Base-by-base conservation (phyloP, 495 filamentous ascomycete species). In the Lasiosphaeria miniovina region DNA sequence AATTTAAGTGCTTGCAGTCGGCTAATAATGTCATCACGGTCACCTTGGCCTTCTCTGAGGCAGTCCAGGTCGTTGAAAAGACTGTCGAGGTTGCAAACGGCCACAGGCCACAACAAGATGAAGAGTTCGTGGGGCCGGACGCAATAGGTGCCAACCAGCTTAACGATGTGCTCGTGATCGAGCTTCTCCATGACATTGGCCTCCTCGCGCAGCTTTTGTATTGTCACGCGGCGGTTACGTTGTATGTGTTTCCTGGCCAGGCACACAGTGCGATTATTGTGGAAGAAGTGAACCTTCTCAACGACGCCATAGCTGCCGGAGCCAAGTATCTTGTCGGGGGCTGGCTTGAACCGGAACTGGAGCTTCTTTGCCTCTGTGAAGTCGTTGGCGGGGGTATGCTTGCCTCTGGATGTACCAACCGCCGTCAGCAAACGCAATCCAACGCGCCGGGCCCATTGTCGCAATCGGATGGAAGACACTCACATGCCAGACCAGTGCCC, bases 121-220 rank as follows among this genome's bases (percentile, higher is more conserved):
- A 67, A 75, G 11, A 79, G 65, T 12, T 66, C 63, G 32, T 67
- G 59, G 4, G 56, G 52, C 6, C 59, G 65, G 32, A 68, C 56
- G 55, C 65, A 72, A 61, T 77, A 79, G 12, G 76, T 74, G 1
- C 75, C 76, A 14, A 79, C 70, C 2, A 79, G 65, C 58, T 68
- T 75, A 53, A 77, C 64, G 43, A 79, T 76, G 54, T 74, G 73
- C 34, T 74, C 68, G 57, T 78, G 76, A 14, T 66, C 68, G 12
- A 78, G 62, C 52, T 68, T 70, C 54, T 77, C 74, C 76, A 78
- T 78, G 6, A 74, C 71, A 55, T 70, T 65, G 33, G 70, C 75
- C 68, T 78, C 76, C 41, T 75, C 65, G 12, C 72, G 67, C 24
- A 78, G 63, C 6, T 53, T 36, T 24, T 74, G 62, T 8, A 77